phyloP scores from a whole-genome alignment of 768 basidiomycete genomes.

The Calocybe gangraenosa region DNA sequence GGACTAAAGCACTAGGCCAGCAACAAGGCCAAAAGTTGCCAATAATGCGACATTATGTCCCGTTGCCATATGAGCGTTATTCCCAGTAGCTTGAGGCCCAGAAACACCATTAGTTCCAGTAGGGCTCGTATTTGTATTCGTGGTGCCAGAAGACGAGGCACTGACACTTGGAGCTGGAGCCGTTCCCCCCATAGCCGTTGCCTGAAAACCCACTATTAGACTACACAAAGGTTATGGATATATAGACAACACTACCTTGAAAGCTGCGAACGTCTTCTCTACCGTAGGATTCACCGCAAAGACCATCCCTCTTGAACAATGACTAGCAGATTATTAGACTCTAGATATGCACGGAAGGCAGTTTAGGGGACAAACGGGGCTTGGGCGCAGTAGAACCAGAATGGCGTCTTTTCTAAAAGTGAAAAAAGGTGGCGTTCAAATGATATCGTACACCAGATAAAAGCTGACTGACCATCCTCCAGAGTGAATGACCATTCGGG shows the following conservation, averaged over 20 bases:
- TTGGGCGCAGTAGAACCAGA: slow-evolving; percentile 54
- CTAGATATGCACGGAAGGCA: not conserved
- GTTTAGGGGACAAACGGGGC: slow-evolving; percentile 20
- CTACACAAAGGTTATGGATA: slow-evolving; percentile 26
- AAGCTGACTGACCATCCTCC: slow-evolving; percentile 20
- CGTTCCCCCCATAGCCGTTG: slow-evolving; percentile 22
- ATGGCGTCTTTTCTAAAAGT: slow-evolving; percentile 29
- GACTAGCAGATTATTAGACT: slow-evolving; percentile 23
- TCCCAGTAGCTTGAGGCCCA: slow-evolving; percentile 7
- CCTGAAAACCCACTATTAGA: slow-evolving; percentile 13
- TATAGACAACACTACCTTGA: slow-evolving; percentile 6
- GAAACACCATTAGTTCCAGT: slow-evolving; percentile 9
- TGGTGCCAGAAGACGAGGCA: too few species aligned
- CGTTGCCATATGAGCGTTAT: slow-evolving; percentile 9
- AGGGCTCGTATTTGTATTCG: not conserved
- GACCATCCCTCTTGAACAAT: slow-evolving; percentile 49
- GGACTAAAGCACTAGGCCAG: slow-evolving; percentile 17
- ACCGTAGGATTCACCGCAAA: slow-evolving; percentile 51
- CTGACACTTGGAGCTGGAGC: slow-evolving; percentile 3
- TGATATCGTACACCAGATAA: not conserved
- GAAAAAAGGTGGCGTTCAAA: not conserved
- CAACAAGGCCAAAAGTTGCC: slow-evolving; percentile 16
- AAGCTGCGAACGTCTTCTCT: slow-evolving; percentile 33
- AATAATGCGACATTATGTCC: slow-evolving; percentile 15
- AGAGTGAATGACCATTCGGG: slow-evolving; percentile 34